Evolutionary conservation across 1,139 yeast genomes (phyloP), one percentile per base, ranked within the genome.

Genomic region (Geotrichum citri-aurantii): DNA sequence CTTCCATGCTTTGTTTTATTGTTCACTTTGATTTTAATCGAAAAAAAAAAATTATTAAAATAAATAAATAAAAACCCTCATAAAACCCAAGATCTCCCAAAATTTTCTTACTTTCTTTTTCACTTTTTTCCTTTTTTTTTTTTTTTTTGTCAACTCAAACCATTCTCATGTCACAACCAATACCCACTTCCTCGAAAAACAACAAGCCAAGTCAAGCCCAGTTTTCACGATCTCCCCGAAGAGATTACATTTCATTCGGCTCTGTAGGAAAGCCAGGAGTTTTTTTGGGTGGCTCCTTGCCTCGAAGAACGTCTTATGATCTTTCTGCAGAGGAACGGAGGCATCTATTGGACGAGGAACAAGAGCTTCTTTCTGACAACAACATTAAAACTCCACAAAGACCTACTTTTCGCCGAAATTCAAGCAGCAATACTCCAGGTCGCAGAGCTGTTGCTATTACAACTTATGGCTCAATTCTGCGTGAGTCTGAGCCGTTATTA

Each of bases 241-340:
- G 61, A 42, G 61, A 58, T 21, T 60, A 55, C 23, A 56, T 60
- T 17, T 58, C 62, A 6, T 60, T 58, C 50, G 62, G 62, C 24
- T 60, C 62, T 17, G 62, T 60, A 5, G 62, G 62, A n/a, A 44
- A 55, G 19, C 62, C 62, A 1, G 62, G 62, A 8, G 54, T 60
- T 3, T 47, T 60, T n/a, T 37, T 58, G 23, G 52, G 57, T 14
- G 17, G 55, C 12, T 47, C 55, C 7, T 51, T 50, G 2, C 42
- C 52, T 26, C 33, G 59, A 27, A 27, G 55, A 3, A 56, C 54
- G 11, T 31, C 53, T n/a, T 48, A 56, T 8, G 61, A 50, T 7
- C 26, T 60, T 21, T 42, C 58, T 2, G 17, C 40, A 4, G 58
- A 55, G 17, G 62, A 58, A 21, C 56, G 62, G 24, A 49, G 56